These are phyloP conservation scores for Verticillium klebahnii DNA, from an alignment of 2,329 filamentous ascomycete species.

Conservation along the genomic window DNA sequence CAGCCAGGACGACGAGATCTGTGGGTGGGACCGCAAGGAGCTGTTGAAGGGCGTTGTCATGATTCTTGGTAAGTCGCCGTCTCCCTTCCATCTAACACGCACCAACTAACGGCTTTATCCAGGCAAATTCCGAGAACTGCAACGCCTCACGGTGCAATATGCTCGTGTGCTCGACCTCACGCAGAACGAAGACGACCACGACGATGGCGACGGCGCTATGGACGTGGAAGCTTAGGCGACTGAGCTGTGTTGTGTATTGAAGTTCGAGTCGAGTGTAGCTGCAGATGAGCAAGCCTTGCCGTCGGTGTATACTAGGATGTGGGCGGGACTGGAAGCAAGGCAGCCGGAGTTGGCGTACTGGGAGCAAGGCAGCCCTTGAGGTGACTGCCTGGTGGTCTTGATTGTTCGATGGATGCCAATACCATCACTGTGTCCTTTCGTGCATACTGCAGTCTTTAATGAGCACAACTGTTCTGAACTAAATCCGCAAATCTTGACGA, in stretches of 20 bases:
- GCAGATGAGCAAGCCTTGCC: not conserved
- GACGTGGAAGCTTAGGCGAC: constrained; percentile 29
- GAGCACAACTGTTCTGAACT: too few species aligned
- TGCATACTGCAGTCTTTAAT: too few species aligned
- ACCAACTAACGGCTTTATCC: not conserved
- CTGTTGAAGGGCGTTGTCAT: constrained; percentile 86
- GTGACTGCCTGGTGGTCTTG: not conserved
- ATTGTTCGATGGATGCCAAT: not conserved
- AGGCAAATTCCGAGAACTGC: constrained; percentile 95
- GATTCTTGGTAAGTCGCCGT: constrained; percentile 69
- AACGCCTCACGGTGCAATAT: constrained; percentile 92
- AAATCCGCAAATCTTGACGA: too few species aligned
- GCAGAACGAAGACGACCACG: constrained; percentile 37
- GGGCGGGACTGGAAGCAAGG: not conserved
- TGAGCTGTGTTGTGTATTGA: not conserved
- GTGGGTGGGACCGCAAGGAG: constrained; percentile 86
- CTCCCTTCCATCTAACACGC: not conserved
- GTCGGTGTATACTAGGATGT: not conserved
- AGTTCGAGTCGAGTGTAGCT: not conserved
- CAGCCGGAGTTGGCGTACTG: not conserved
- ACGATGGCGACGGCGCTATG: constrained; percentile 33
- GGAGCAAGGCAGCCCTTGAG: not conserved
- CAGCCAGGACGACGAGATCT: constrained; percentile 66
- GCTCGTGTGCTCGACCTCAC: constrained; percentile 72
- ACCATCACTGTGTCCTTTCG: not conserved